Evolutionary conservation across 352 stramenopile species (phyloP), one percentile per base, ranked within the genome.

Genomic region (Pythium aristosporum): DNA sequence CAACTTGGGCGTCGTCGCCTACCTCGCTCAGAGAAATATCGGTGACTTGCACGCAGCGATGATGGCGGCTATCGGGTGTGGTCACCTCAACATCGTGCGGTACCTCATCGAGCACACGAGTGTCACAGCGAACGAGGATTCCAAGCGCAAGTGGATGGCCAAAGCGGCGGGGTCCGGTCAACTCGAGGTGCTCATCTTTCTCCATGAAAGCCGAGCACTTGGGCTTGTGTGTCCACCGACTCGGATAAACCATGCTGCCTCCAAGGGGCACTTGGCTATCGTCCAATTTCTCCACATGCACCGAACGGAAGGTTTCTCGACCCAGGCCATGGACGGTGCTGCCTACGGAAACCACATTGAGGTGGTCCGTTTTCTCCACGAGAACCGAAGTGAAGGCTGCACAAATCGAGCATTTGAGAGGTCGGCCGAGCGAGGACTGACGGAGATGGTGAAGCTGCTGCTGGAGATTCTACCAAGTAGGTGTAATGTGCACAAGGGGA

Each of bases 211-310:
- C 11, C n/a, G n/a, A n/a, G 43, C 11, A 20, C 43, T 18, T 28
- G 43, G 43, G 15, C 20, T 49, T 5, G 43, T 23, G 16, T 23
- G 18, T 20, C 16, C 4, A 25, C 43, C 43, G 4, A 3, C 9
- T 2, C 11, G 11, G 11, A 49, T 49, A 18, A 18, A 49, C 20
- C 43, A 15, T n/a, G 75, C 77, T 0, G 44, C 79, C 13, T 54
- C 71, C 16, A 51, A 57, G 10, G 61, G 72, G 1, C 69, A 80
- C 36, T 21, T 69, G 3, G 30, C 74, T 6, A 52, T 79, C 4
- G 63, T 88, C 13, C 65, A 58, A 30, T 69, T 74, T 32, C 37
- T 88, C 42, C 82, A 85, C 46, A 73, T 82, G 41, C 57, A 75
- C 34, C 61, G 43, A 15, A 49, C 68, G 6, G 69, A 82, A 39